Conservation (phyloP, 192 early-diverging fungal genomes). For the Podochytrium sp. region DNA sequence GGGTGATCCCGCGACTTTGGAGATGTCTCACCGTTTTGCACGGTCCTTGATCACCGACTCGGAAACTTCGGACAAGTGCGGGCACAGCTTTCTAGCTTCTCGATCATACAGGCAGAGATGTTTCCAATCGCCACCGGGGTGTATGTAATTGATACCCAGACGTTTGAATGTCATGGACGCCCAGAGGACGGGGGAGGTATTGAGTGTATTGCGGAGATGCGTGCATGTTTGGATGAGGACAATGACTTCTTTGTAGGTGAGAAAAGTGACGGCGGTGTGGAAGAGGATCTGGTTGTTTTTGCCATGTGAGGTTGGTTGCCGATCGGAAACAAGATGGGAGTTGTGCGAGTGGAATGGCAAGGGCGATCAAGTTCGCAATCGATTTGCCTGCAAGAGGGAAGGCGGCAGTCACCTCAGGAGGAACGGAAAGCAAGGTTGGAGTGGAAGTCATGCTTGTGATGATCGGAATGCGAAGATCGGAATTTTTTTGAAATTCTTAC, state of each 20-base stretch:
- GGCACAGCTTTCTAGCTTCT: not conserved
- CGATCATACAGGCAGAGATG: conserved; percentile 4
- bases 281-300: conserved; percentile 14
- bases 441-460: too few species aligned
- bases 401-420: too few species aligned
- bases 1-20: too few species aligned
- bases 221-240: not conserved
- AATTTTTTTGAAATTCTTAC: too few species aligned
- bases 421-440: too few species aligned
- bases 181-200: not conserved
- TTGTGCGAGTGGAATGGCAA: too few species aligned
- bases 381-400: too few species aligned
- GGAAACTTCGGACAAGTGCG: conserved; percentile 6
- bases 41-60: not conserved
- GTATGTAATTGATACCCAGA: conserved; percentile 11
- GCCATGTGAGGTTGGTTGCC: too few species aligned
- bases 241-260: not conserved
- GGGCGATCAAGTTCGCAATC: too few species aligned
- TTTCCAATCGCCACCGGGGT: not conserved
- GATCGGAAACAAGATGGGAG: too few species aligned
- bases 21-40: not conserved
- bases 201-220: not conserved
- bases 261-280: not conserved
- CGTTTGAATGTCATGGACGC: not conserved
- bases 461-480: too few species aligned